Evolutionary conservation across 495 filamentous ascomycete species (phyloP).

Genomic region (Podospora pseudocomata): DNA sequence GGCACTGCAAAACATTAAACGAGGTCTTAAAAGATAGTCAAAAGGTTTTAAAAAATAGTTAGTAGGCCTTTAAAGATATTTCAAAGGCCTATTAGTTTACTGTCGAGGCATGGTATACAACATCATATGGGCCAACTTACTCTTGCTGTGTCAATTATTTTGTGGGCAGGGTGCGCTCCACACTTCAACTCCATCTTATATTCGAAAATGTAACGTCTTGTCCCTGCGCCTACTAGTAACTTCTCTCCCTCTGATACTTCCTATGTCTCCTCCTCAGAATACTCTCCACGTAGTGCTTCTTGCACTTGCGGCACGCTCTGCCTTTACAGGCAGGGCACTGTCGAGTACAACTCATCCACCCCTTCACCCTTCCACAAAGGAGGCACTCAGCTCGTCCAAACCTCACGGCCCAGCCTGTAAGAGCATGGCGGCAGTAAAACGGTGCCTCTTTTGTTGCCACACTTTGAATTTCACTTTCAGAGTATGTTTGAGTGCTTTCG

Average conservation of each 20-base stretch:
- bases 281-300: background rate
- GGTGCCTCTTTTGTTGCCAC: background rate
- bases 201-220: background rate
- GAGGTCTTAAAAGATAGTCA: too few relatives aligned
- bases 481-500: background rate
- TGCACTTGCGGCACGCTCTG: background rate
- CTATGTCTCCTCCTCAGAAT: background rate
- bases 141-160: too few relatives aligned
- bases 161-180: too few relatives aligned
- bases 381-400: conserved; percentile 1
- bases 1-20: too few relatives aligned
- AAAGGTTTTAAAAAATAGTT: too few relatives aligned
- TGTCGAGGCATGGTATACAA: too few relatives aligned
- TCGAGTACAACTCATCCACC: background rate
- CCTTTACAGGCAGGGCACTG: background rate
- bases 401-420: background rate
- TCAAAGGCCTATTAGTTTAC: too few relatives aligned
- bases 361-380: background rate
- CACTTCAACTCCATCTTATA: background rate
- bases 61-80: too few relatives aligned
- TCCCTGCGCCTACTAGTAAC: background rate
- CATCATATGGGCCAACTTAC: too few relatives aligned
- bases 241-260: background rate
- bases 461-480: background rate
- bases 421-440: background rate